A percentile compares a stretch with the other conserved stretches of the same genome.
Evolutionary conservation across 805 yeast species (phyloP).

Genomic region (Tetrapisispora iriomotensis): DNA sequence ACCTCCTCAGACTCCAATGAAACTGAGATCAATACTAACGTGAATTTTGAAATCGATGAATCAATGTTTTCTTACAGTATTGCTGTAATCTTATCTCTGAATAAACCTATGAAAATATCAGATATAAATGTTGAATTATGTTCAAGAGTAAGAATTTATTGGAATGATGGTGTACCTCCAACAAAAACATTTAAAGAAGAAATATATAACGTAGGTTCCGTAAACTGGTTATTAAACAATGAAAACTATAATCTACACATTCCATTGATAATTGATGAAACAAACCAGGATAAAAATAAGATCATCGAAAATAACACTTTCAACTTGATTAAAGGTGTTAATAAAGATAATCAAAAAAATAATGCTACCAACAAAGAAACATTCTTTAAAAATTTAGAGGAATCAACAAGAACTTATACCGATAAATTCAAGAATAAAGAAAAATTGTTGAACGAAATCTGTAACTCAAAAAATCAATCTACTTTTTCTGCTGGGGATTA

Average conservation of each 20-base stretch:
- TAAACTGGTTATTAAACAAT: slow-evolving; percentile 38
- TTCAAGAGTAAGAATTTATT: slow-evolving; percentile 34
- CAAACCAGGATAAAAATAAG: slow-evolving; percentile 6
- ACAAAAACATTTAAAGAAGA: slow-evolving; percentile 35
- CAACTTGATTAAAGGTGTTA: neutral
- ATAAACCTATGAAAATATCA: slow-evolving; percentile 32
- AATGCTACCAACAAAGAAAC: slow-evolving; percentile 9
- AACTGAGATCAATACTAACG: neutral
- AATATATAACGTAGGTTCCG: slow-evolving; percentile 37
- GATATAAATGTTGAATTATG: slow-evolving; percentile 35
- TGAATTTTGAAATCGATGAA: slow-evolving; percentile 1
- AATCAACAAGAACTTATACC: slow-evolving; percentile 10
- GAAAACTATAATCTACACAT: slow-evolving; percentile 37
- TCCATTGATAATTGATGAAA: slow-evolving; percentile 20
- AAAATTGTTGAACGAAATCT: slow-evolving; percentile 3
- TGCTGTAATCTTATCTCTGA: slow-evolving; percentile 39
- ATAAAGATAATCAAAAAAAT: slow-evolving; percentile 15
- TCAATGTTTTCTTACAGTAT: slow-evolving; percentile 38
- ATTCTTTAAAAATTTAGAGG: slow-evolving; percentile 13
- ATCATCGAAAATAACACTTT: slow-evolving; percentile 16
- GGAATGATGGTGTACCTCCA: slow-evolving; percentile 45
- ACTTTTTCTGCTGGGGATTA: slow-evolving; percentile 54
- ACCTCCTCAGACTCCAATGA: neutral
- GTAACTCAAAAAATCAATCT: slow-evolving; percentile 1
- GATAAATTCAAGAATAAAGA: slow-evolving; percentile 7